These are phyloP conservation scores for Termitomyces sp. DNA, from an alignment of 768 basidiomycete genomes.

Conservation along the genomic window DNA sequence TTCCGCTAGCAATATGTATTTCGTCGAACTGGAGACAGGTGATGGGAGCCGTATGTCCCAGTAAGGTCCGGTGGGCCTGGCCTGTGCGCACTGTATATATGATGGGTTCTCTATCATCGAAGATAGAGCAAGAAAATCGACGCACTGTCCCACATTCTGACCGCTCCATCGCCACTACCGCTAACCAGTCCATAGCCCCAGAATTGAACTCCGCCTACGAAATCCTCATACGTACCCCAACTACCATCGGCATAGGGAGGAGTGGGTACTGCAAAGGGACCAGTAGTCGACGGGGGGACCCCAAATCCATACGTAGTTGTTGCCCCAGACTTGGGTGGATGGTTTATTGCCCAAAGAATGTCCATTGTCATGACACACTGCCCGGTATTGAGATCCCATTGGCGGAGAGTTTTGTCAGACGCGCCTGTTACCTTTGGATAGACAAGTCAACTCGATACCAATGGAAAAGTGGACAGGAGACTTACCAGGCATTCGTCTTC, in stretches of 20 bases:
- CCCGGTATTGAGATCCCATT: conserved; percentile 96
- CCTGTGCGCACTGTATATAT: conserved; percentile 83
- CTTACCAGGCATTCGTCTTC: conserved; percentile 90
- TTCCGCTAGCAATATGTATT: conserved; percentile 87
- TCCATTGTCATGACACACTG: conserved; percentile 99
- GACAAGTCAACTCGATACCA: conserved; percentile 15
- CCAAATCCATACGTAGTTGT: conserved; percentile 45
- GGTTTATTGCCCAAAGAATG: conserved; percentile 98
- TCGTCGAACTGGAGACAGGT: conserved; percentile 98
- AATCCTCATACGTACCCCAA: conserved; percentile 96
- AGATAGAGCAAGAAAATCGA: conserved; percentile 16
- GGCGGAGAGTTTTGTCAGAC: conserved; percentile 95
- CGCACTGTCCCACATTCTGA: conserved; percentile 99
- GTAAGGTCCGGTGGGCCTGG: conserved; percentile 88
- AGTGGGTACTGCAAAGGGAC: conserved; percentile 75
- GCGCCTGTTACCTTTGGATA: conserved; percentile 87
- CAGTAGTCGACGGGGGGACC: conserved; percentile 46
- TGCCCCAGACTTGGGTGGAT: conserved; percentile 53
- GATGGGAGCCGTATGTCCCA: conserved; percentile 91
- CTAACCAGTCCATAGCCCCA: conserved; percentile 98
- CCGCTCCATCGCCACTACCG: conserved; percentile 95
- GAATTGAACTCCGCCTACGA: conserved; percentile 96
- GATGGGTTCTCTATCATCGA: background rate
- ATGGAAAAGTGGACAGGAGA: conserved; percentile 5
- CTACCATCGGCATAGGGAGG: conserved; percentile 88